Percentiles rank a stretch among this genome's conserved stretches.
phyloP scores from a whole-genome alignment of 345 rosid genomes.

The Rubroshorea leprosula region DNA sequence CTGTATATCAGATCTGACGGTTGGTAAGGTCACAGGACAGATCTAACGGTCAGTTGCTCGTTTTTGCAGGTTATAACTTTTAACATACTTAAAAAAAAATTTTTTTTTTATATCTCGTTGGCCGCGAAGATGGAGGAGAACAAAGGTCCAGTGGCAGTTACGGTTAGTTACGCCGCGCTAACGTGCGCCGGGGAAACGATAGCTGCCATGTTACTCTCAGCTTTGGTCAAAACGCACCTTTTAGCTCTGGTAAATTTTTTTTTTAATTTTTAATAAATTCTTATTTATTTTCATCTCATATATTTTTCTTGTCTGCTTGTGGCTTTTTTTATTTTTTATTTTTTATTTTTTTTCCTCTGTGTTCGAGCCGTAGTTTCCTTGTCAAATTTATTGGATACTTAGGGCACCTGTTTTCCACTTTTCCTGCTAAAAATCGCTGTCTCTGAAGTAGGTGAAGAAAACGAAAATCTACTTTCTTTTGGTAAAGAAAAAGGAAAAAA shows the following conservation, averaged over 20 bases:
- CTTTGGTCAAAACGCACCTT: constrained; percentile 35
- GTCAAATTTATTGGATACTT: too few relatives aligned
- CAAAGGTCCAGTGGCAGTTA: constrained; percentile 23
- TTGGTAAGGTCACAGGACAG: constrained; percentile 6
- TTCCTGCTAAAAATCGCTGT: too few relatives aligned
- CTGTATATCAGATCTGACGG: constrained; percentile 26
- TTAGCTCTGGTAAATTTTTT: constrained; percentile 30
- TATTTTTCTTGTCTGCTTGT: too few relatives aligned
- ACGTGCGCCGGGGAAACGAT: constrained; percentile 49
- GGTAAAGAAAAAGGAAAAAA: too few relatives aligned
- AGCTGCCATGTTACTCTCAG: constrained; percentile 30
- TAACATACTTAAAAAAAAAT: not conserved
- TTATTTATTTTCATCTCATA: too few relatives aligned
- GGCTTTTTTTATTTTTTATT: not conserved
- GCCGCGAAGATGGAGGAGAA: constrained; percentile 30
- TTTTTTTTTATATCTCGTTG: not conserved
- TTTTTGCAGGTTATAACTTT: constrained; percentile 13
- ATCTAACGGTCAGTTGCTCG: constrained; percentile 20
- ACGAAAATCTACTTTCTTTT: too few relatives aligned
- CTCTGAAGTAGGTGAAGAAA: too few relatives aligned
- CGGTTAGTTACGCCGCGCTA: constrained; percentile 30
- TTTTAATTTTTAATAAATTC: too few relatives aligned
- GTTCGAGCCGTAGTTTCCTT: too few relatives aligned
- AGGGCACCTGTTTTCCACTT: too few relatives aligned
- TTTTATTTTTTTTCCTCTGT: not conserved